Evolutionary conservation across 495 filamentous ascomycete species (phyloP).

Genomic region (Aspergillus nanangensis): DNA sequence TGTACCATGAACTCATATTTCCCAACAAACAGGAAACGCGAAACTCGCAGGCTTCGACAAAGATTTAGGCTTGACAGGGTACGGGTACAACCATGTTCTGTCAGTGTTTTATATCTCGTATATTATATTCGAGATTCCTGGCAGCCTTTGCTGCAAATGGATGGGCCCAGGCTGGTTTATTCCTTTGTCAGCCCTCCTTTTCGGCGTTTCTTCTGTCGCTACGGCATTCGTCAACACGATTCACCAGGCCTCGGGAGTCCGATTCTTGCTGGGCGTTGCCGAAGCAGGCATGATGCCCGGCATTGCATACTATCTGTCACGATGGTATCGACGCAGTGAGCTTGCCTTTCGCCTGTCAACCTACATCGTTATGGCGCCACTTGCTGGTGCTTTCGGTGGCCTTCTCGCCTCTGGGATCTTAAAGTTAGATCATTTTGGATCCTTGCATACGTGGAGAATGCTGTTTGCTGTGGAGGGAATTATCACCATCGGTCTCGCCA

Average conservation of each 20-base stretch:
- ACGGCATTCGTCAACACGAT: constrained; percentile 46
- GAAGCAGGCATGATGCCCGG: constrained; percentile 74
- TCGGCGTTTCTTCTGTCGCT: constrained; percentile 43
- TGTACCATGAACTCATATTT: constrained; percentile 3
- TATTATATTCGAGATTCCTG: constrained; percentile 77
- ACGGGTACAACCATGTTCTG: constrained; percentile 63
- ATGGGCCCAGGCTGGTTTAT: constrained; percentile 49
- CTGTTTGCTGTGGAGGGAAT: constrained; percentile 76
- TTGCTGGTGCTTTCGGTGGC: constrained; percentile 68
- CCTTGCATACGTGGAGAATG: constrained; percentile 58
- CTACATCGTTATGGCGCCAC: constrained; percentile 56
- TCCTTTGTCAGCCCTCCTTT: constrained; percentile 39
- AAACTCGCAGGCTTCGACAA: constrained; percentile 35
- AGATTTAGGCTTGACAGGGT: constrained; percentile 47
- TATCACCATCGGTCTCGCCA: constrained; percentile 56
- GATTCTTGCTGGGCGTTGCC: constrained; percentile 58
- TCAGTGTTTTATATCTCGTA: constrained; percentile 68
- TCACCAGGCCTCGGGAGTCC: constrained; percentile 38
- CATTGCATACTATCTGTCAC: constrained; percentile 66
- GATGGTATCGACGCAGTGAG: constrained; percentile 68
- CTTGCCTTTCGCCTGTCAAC: constrained; percentile 54
- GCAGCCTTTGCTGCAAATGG: constrained; percentile 56
- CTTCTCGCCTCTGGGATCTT: constrained; percentile 58
- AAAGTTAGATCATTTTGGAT: constrained; percentile 37
- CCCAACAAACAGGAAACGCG: constrained; percentile 23